Evolutionary conservation across 768 basidiomycete species (phyloP).

Genomic region (Collybiopsis confluens): DNA sequence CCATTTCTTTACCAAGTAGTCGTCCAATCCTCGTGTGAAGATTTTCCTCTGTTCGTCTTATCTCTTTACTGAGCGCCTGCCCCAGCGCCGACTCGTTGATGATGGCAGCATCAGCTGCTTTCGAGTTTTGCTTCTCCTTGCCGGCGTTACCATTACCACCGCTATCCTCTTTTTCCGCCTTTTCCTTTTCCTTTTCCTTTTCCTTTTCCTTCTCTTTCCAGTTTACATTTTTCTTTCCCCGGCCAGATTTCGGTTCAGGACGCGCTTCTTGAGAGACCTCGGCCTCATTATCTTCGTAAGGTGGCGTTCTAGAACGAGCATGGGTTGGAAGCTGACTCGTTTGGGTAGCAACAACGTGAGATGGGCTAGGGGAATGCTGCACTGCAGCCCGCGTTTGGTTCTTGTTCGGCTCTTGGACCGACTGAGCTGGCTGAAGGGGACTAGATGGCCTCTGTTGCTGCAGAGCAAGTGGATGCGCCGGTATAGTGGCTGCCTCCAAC

Average conservation of each 20-base stretch:
- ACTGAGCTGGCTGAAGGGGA: slow-evolving; percentile 20
- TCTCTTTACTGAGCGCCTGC: slow-evolving; percentile 66
- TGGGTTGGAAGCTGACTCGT: slow-evolving; percentile 23
- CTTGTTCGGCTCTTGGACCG: slow-evolving; percentile 17
- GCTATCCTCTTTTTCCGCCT: slow-evolving; percentile 27
- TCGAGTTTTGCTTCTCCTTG: slow-evolving; percentile 16
- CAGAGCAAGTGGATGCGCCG: slow-evolving; percentile 16
- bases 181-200: slow-evolving; percentile 23
- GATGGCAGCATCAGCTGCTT: slow-evolving; percentile 28
- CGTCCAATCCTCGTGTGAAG: slow-evolving; percentile 74
- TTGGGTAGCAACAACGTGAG: neutral
- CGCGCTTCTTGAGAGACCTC: slow-evolving; percentile 59
- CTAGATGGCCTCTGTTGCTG: slow-evolving; percentile 13
- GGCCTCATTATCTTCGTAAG: slow-evolving; percentile 70
- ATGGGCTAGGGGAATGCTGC: slow-evolving; percentile 9
- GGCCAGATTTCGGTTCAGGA: slow-evolving; percentile 39
- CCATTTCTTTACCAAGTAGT: slow-evolving; percentile 81
- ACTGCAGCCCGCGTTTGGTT: slow-evolving; percentile 14
- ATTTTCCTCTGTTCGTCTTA: slow-evolving; percentile 78
- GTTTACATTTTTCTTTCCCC: slow-evolving; percentile 57
- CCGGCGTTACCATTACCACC: slow-evolving; percentile 9
- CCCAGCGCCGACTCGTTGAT: slow-evolving; percentile 54
- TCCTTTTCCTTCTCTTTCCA: slow-evolving; percentile 41
- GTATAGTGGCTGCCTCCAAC: neutral
- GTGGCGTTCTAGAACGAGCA: slow-evolving; percentile 58